phyloP scores from a whole-genome alignment of 768 basidiomycete species.

The Chalciporus piperatus region DNA sequence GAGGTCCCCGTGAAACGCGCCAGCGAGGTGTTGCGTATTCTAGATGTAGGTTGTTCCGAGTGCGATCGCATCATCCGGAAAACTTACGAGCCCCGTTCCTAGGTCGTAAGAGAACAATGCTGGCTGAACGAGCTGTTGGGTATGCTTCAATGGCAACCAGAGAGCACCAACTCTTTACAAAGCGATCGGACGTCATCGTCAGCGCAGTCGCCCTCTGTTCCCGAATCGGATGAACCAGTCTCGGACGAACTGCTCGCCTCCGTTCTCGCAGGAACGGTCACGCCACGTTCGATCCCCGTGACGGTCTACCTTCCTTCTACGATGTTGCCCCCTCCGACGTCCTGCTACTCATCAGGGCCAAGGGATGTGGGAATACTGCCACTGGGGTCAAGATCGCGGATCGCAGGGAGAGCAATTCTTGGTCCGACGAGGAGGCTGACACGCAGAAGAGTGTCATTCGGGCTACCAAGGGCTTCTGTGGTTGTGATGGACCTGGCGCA shows the following conservation, averaged over 20 bases:
- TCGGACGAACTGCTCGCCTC: slow-evolving; percentile 61
- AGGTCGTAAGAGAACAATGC: slow-evolving; percentile 73
- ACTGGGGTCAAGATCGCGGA: slow-evolving; percentile 89
- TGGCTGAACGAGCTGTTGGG: slow-evolving; percentile 77
- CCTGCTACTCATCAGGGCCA: slow-evolving; percentile 68
- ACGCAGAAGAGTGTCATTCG: slow-evolving; percentile 32
- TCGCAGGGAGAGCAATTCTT: slow-evolving; percentile 72
- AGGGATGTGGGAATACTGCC: slow-evolving; percentile 69
- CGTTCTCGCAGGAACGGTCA: slow-evolving; percentile 54
- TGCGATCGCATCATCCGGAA: background rate
- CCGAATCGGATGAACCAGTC: slow-evolving; percentile 34
- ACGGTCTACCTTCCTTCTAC: slow-evolving; percentile 73
- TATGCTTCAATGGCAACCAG: slow-evolving; percentile 60
- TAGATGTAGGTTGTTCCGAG: slow-evolving; percentile 51
- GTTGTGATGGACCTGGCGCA: slow-evolving; percentile 35
- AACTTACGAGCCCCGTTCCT: background rate
- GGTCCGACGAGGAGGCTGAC: slow-evolving; percentile 64
- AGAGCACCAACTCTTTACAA: slow-evolving; percentile 23
- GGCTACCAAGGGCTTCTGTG: slow-evolving; percentile 41
- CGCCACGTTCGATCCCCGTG: slow-evolving; percentile 53
- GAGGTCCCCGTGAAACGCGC: slow-evolving; percentile 68
- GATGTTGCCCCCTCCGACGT: slow-evolving; percentile 83
- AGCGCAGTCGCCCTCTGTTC: slow-evolving; percentile 3
- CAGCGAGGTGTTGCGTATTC: slow-evolving; percentile 70
- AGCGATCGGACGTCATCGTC: background rate